These are phyloP conservation scores for Telfairia occidentalis DNA, from an alignment of 331 rosid species.

Conservation along the genomic window DNA sequence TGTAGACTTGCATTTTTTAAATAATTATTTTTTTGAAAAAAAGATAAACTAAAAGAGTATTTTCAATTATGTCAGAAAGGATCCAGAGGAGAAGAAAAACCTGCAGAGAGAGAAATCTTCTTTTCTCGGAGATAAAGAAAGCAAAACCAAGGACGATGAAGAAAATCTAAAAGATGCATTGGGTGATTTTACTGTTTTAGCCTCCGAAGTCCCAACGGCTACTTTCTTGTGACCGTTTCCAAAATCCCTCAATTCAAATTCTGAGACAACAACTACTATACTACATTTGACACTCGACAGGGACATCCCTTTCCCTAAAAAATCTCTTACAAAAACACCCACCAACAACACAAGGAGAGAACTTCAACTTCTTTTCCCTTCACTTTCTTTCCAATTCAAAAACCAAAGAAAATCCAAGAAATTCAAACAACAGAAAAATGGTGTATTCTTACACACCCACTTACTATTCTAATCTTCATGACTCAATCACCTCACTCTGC, in stretches of 20 bases:
- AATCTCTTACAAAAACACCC: conserved; percentile 12
- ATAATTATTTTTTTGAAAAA: no score
- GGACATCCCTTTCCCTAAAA: neutral
- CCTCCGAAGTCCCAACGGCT: conserved; percentile 8
- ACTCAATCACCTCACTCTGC: conserved; percentile 70
- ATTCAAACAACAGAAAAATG: conserved; percentile 28
- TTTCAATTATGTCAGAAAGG: neutral
- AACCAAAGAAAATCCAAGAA: neutral
- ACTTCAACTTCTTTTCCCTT: neutral
- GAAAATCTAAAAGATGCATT: neutral
- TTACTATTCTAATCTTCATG: conserved; percentile 84
- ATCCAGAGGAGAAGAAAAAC: no score
- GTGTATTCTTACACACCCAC: conserved; percentile 74
- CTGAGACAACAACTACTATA: neutral
- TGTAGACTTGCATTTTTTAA: no score
- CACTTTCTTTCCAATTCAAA: neutral
- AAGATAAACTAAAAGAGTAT: neutral
- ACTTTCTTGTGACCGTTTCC: conserved; percentile 8
- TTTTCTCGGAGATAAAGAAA: no score
- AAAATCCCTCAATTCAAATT: neutral
- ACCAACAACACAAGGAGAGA: neutral
- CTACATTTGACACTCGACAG: neutral
- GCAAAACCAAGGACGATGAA: neutral
- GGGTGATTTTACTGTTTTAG: conserved; percentile 2
- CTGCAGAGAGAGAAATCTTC: no score